Percentiles rank a stretch among this genome's conserved stretches.
These are phyloP conservation scores for Phaeosphaeria sp. DNA, from an alignment of 2,329 filamentous ascomycete species.

Conservation along the genomic window DNA sequence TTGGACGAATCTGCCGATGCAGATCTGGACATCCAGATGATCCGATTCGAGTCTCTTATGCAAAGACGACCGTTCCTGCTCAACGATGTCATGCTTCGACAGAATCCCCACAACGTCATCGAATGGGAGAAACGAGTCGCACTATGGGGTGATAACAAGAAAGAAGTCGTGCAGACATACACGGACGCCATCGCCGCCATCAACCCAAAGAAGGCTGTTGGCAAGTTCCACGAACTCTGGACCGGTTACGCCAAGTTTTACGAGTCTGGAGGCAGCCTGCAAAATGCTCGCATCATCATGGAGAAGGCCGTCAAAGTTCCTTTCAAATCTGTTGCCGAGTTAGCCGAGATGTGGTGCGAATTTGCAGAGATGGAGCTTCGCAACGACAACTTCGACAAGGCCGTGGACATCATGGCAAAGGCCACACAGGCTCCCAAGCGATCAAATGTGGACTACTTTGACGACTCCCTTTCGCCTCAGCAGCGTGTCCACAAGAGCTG, in stretches of 20 bases:
- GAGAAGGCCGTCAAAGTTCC: slow-evolving; percentile 98
- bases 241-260: slow-evolving; percentile 97
- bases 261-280: slow-evolving; percentile 82
- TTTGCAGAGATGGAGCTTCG: slow-evolving; percentile 99
- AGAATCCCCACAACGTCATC: slow-evolving; percentile 93
- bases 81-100: slow-evolving; percentile 92
- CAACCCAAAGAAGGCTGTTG: slow-evolving; percentile 90
- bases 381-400: slow-evolving; percentile 93
- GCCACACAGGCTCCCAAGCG: slow-evolving; percentile 95
- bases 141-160: slow-evolving; percentile 91
- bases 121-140: slow-evolving; percentile 98
- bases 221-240: slow-evolving; percentile 94
- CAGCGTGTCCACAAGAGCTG: slow-evolving; percentile 98
- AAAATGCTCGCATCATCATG: slow-evolving; percentile 88
- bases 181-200: slow-evolving; percentile 92
- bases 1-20: slow-evolving; percentile 86
- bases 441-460: slow-evolving; percentile 99
- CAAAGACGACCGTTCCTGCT: slow-evolving; percentile 93
- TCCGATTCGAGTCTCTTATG: slow-evolving; percentile 98
- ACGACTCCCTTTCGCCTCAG: slow-evolving; percentile 90
- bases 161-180: slow-evolving; percentile 91
- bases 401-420: slow-evolving; percentile 95
- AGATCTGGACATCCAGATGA: slow-evolving; percentile 94
- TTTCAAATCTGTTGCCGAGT: slow-evolving; percentile 95
- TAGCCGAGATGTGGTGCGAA: slow-evolving; percentile 98